Evolutionary conservation across 2,329 filamentous ascomycete species (phyloP).

Genomic region (Penicillium oxalicum): DNA sequence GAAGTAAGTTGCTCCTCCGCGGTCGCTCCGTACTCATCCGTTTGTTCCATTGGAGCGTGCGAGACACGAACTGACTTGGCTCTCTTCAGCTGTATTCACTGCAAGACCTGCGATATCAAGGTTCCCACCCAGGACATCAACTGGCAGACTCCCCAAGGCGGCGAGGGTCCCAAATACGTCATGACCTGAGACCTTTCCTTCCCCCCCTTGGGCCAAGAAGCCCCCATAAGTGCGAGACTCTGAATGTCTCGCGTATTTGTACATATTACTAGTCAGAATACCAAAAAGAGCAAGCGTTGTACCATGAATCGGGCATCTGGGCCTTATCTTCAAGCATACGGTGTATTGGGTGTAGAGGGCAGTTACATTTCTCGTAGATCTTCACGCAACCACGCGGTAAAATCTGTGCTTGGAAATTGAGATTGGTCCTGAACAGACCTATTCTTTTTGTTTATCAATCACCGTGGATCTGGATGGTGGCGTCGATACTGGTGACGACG

Average conservation of each 20-base stretch:
- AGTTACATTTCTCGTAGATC: too few relatives aligned
- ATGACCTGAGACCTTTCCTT: constrained; percentile 44
- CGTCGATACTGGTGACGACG: background rate
- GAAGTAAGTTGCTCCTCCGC: constrained; percentile 62
- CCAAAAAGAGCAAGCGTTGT: constrained; percentile 8
- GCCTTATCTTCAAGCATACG: background rate
- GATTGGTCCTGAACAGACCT: too few relatives aligned
- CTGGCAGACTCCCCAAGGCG: constrained; percentile 90
- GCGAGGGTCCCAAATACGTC: constrained; percentile 64
- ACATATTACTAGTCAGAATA: constrained; percentile 13
- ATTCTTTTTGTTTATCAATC: too few relatives aligned
- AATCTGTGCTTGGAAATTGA: too few relatives aligned
- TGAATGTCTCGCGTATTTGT: constrained; percentile 1
- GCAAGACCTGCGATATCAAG: constrained; percentile 99
- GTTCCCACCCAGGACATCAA: constrained; percentile 95
- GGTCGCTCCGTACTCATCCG: background rate
- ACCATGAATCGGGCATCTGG: background rate
- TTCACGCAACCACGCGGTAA: too few relatives aligned
- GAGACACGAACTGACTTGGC: background rate
- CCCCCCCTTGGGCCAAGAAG: background rate
- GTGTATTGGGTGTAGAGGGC: too few relatives aligned
- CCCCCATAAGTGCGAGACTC: background rate
- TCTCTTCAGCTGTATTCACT: constrained; percentile 78
- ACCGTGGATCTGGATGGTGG: too few relatives aligned
- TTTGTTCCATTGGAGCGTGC: background rate